These are phyloP conservation scores for Neonectria sp. DNA, from an alignment of 2,329 filamentous ascomycete species.

Conservation along the genomic window DNA sequence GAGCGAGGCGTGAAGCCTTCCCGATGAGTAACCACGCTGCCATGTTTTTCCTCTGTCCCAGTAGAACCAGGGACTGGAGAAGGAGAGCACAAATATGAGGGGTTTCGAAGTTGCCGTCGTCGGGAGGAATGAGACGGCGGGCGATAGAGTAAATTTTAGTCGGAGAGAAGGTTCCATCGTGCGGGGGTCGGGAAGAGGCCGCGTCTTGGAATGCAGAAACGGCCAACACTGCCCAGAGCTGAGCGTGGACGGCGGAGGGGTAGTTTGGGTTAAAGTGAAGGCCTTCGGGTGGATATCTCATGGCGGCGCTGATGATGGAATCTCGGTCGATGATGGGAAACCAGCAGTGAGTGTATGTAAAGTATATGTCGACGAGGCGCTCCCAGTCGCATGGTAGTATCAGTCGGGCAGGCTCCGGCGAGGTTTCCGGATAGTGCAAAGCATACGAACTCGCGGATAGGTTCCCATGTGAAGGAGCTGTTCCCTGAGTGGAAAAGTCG, in stretches of 20 bases:
- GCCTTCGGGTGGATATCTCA: slow-evolving; percentile 58
- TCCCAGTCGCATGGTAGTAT: slow-evolving; percentile 68
- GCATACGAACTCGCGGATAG: slow-evolving; percentile 18
- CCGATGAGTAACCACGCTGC: slow-evolving; percentile 77
- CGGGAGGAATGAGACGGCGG: slow-evolving; percentile 62
- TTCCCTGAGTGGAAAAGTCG: slow-evolving; percentile 36
- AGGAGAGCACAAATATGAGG: slow-evolving; percentile 59
- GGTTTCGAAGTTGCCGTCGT: slow-evolving; percentile 64
- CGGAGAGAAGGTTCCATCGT: slow-evolving; percentile 28
- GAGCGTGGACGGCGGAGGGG: slow-evolving; percentile 62
- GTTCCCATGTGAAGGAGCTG: slow-evolving; percentile 29
- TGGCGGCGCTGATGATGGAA: slow-evolving; percentile 66
- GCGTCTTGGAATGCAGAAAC: slow-evolving; percentile 70
- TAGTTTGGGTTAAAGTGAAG: slow-evolving; percentile 48
- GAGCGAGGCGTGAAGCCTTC: slow-evolving; percentile 67
- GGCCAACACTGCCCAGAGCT: slow-evolving; percentile 73
- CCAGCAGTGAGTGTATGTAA: slow-evolving; percentile 83
- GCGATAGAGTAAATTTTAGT: slow-evolving; percentile 66
- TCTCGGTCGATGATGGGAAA: slow-evolving; percentile 81
- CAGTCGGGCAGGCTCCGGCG: slow-evolving; percentile 38
- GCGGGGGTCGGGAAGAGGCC: slow-evolving; percentile 32
- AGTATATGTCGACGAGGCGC: slow-evolving; percentile 79
- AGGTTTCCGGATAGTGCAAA: slow-evolving; percentile 20
- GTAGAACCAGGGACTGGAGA: slow-evolving; percentile 73
- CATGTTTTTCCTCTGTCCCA: slow-evolving; percentile 70